Conservation (phyloP, 2,329 filamentous ascomycete species). For the Fonsecaea monophora region DNA sequence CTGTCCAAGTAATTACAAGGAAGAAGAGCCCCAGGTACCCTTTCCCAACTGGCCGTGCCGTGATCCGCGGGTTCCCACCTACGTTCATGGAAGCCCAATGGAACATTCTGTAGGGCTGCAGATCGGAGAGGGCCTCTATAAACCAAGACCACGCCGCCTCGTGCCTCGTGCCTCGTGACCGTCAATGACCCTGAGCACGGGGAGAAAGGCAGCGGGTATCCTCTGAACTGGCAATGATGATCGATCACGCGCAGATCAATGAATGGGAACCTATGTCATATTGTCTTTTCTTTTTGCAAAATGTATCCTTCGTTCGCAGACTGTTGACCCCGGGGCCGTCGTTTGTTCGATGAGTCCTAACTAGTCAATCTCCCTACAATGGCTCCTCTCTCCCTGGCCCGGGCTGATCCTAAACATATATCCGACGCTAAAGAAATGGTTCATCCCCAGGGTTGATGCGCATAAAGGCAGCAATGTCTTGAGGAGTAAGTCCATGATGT, state of each 20-base stretch:
- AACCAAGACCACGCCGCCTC: background rate
- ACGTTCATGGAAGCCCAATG: constrained; percentile 7
- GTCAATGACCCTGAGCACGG: background rate
- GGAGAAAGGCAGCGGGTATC: background rate
- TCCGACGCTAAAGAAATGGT: constrained; percentile 21
- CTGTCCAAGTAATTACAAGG: no score
- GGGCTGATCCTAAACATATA: background rate
- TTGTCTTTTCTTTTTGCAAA: no score
- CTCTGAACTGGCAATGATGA: background rate
- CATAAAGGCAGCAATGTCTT: constrained; percentile 36
- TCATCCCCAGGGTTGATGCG: constrained; percentile 33
- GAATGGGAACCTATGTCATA: background rate
- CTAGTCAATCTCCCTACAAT: background rate
- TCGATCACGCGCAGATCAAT: background rate
- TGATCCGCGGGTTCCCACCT: background rate
- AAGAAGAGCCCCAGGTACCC: background rate
- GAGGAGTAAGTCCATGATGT: constrained; percentile 21
- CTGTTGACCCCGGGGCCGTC: background rate
- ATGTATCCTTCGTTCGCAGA: background rate
- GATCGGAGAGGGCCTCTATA: constrained; percentile 11
- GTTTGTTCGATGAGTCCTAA: background rate
- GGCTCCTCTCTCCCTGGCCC: background rate
- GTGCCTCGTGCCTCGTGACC: background rate
- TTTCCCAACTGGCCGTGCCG: background rate
- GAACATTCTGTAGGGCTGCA: constrained; percentile 22